Evolutionary conservation across 495 filamentous ascomycete species (phyloP).

Genomic region (Venustampulla echinocandica): DNA sequence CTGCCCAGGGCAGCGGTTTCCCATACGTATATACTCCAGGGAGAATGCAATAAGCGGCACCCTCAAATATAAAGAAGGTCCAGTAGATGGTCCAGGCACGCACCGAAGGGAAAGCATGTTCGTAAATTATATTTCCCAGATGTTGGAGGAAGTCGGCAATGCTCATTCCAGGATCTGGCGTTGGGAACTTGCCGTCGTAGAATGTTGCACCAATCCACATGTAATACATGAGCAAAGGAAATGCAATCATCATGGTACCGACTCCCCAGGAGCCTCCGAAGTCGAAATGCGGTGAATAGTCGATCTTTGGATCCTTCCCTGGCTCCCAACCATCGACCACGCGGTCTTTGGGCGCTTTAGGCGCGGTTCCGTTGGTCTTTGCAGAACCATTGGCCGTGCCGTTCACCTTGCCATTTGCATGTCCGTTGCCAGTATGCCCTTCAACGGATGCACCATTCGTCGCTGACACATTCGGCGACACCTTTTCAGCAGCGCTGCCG

Average conservation of each 20-base stretch:
- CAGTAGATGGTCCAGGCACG: constrained; percentile 91
- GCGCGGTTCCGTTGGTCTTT: neutral
- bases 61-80: constrained; percentile 81
- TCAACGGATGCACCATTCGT: constrained; percentile 20
- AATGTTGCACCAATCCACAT: constrained; percentile 96
- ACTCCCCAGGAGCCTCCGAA: constrained; percentile 81
- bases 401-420: constrained; percentile 33
- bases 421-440: constrained; percentile 16
- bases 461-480: constrained; percentile 13
- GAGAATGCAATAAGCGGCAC: constrained; percentile 66
- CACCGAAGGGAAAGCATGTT: constrained; percentile 67
- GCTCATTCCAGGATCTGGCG: constrained; percentile 55
- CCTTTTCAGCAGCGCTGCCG: neutral
- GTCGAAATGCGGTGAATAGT: constrained; percentile 74
- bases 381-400: constrained; percentile 16
- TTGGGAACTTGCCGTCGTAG: constrained; percentile 76
- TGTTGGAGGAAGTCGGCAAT: constrained; percentile 58
- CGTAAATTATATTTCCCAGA: constrained; percentile 60
- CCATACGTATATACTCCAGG: constrained; percentile 79
- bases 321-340: constrained; percentile 59
- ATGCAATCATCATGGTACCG: constrained; percentile 77
- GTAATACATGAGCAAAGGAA: constrained; percentile 93
- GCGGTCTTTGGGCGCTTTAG: constrained; percentile 30
- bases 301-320: constrained; percentile 66
- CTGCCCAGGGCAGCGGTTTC: constrained; percentile 74